Conservation (phyloP, 495 filamentous ascomycete species). For the Podospora appendiculata region DNA sequence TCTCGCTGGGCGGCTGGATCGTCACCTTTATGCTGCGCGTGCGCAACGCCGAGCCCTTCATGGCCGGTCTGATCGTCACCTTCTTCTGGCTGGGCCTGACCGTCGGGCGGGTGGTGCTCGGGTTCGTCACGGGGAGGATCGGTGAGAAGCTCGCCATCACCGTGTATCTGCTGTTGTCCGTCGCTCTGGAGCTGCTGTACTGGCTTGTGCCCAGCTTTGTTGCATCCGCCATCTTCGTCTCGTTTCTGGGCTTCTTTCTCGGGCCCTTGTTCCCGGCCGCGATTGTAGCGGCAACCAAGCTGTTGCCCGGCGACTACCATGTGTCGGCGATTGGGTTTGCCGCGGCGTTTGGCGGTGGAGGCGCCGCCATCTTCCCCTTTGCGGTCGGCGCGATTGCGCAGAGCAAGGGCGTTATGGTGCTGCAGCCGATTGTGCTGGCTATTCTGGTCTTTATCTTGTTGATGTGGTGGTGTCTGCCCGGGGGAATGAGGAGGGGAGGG, state of each 20-base stretch:
- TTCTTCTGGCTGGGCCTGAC: constrained; percentile 85
- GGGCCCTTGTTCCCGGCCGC: constrained; percentile 77
- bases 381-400: constrained; percentile 79
- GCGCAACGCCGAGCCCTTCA: constrained; percentile 59
- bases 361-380: constrained; percentile 77
- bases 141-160: constrained; percentile 63
- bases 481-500: constrained; percentile 21
- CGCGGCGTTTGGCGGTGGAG: constrained; percentile 70
- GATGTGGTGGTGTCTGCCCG: constrained; percentile 40
- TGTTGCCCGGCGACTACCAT: constrained; percentile 70
- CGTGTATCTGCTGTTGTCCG: constrained; percentile 53
- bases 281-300: constrained; percentile 71
- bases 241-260: constrained; percentile 69
- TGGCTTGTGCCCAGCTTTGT: constrained; percentile 77
- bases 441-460: constrained; percentile 52
- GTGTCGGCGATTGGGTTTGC: constrained; percentile 79
- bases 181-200: constrained; percentile 67
- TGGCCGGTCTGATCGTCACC: constrained; percentile 69
- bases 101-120: constrained; percentile 62
- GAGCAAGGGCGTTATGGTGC: constrained; percentile 65
- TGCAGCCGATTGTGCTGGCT: constrained; percentile 70
- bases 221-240: constrained; percentile 64
- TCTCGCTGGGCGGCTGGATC: constrained; percentile 81
- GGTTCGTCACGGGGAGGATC: constrained; percentile 58
- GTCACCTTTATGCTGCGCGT: constrained; percentile 78